Evolutionary conservation across 192 early-diverging fungal species (phyloP).

Genomic region (Coemansia sp.): DNA sequence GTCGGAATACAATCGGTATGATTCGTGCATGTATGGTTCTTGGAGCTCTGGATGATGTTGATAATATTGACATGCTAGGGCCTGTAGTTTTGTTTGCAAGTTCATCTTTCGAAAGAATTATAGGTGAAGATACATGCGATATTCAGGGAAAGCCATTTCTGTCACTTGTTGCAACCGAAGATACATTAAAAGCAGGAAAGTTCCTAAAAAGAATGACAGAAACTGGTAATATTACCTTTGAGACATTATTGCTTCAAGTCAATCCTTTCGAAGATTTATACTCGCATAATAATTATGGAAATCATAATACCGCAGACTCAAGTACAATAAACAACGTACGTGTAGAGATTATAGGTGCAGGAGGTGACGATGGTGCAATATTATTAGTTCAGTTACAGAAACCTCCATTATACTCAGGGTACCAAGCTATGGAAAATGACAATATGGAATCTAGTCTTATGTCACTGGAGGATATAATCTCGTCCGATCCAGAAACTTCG

Average conservation of each 20-base stretch:
- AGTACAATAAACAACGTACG: not conserved
- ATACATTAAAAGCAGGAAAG: slow-evolving; percentile 11
- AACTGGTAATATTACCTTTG: slow-evolving; percentile 7
- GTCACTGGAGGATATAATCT: slow-evolving; percentile 33
- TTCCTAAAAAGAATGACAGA: slow-evolving; percentile 12
- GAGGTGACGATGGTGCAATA: slow-evolving; percentile 26
- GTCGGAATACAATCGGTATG: not conserved
- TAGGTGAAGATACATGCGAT: slow-evolving; percentile 18
- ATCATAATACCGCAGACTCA: not conserved
- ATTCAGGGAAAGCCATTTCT: slow-evolving; percentile 24
- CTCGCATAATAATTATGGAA: not conserved
- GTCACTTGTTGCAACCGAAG: slow-evolving; percentile 14
- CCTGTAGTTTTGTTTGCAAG: slow-evolving; percentile 29
- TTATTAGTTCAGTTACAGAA: slow-evolving; percentile 25
- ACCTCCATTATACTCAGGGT: not conserved
- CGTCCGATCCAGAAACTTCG: slow-evolving; percentile 19
- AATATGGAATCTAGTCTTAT: not conserved
- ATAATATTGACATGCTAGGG: slow-evolving; percentile 5
- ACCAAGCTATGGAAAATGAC: not conserved
- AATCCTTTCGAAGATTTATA: not conserved
- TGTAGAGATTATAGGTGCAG: slow-evolving; percentile 34
- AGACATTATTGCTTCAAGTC: not conserved
- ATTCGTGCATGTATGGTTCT: slow-evolving; percentile 29
- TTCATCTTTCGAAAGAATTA: slow-evolving; percentile 15
- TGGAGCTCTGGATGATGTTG: not conserved